Base-by-base conservation (phyloP, 2,329 filamentous ascomycete species). In the Parastagonospora avenae region DNA sequence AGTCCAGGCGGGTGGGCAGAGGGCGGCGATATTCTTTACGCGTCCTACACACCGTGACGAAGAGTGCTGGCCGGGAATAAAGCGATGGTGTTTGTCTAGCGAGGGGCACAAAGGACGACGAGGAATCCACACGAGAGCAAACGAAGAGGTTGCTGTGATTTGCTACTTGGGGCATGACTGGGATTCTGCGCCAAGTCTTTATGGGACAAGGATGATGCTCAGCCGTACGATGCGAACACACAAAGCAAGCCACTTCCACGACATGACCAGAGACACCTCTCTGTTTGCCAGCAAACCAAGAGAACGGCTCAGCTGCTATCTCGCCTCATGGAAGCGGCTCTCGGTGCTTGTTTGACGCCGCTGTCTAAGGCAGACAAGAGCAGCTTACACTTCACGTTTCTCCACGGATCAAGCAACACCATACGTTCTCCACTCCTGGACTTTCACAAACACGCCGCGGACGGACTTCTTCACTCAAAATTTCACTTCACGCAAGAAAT, bases 101-200 rank as follows among this genome's bases (percentile, higher is more conserved):
- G 38, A 47, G 35, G 42, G 46, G 46, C 39, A 46, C 28, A 30
- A 31, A 50, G 19, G 40, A 35, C 14, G 15, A 45, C 32, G 46
- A 41, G 16, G 37, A 36, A 43, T 45, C 44, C 41, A 28, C 15
- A 44, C 40, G 38, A 35, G 37, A 44, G 55, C 46, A 42, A 50
- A 51, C 41, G 46, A 52, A 19, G 40, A 54, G 16, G 28, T 42
- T 15, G 24, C 41, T 16, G 45, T 48, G 45, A 42, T 42, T 48
- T 46, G 50, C 46, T 37, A 45, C 44, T 31, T 31, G 39, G 30
- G 6, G 15, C 15, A 37, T 46, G 39, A 48, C 45, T 41, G 47
- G 48, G 37, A 35, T 31, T 39, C 40, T 27, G 33, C 42, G 55
- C 55, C 55, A 59, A 59, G 55, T 2, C 37, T 32, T 40, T 33